A percentile compares a stretch with the other conserved stretches of the same genome.
These are phyloP conservation scores for Mucor velutinosus DNA, from an alignment of 371 early-diverging fungal genomes.

Conservation along the genomic window DNA sequence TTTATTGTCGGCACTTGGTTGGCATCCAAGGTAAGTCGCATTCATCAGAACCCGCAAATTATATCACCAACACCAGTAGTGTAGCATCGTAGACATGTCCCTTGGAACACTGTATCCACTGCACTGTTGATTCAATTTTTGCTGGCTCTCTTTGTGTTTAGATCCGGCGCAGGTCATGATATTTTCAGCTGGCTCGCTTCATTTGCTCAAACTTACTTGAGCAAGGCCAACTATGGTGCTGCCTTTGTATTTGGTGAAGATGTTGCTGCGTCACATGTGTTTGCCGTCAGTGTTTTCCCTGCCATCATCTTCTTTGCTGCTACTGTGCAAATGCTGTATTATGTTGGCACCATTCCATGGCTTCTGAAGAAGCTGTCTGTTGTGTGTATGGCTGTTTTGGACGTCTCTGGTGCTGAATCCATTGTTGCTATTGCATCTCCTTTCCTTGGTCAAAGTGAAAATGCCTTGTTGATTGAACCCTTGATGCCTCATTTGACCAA, in stretches of 20 bases:
- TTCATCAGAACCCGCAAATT: background rate
- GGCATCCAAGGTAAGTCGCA: conserved; percentile 52
- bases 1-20: conserved; percentile 50
- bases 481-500: conserved; percentile 79
- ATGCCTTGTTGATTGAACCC: conserved; percentile 77
- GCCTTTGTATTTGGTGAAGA: conserved; percentile 68
- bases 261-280: conserved; percentile 33
- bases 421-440: conserved; percentile 79
- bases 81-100: conserved; percentile 60
- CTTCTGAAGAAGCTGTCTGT: conserved; percentile 67
- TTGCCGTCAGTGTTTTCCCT: conserved; percentile 74
- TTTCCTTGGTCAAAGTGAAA: conserved; percentile 81
- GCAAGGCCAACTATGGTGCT: conserved; percentile 64
- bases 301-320: conserved; percentile 85
- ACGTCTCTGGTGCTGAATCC: conserved; percentile 82
- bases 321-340: conserved; percentile 80
- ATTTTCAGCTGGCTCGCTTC: conserved; percentile 73
- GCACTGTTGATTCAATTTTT: conserved; percentile 76
- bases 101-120: conserved; percentile 72
- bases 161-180: conserved; percentile 67
- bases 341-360: conserved; percentile 83
- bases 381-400: conserved; percentile 67
- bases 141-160: conserved; percentile 76
- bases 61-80: background rate
- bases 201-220: conserved; percentile 62